Percentiles rank a stretch among this genome's conserved stretches.
phyloP scores from a whole-genome alignment of 1,284 basidiomycete species.

The Lignosus rhinocerotis region DNA sequence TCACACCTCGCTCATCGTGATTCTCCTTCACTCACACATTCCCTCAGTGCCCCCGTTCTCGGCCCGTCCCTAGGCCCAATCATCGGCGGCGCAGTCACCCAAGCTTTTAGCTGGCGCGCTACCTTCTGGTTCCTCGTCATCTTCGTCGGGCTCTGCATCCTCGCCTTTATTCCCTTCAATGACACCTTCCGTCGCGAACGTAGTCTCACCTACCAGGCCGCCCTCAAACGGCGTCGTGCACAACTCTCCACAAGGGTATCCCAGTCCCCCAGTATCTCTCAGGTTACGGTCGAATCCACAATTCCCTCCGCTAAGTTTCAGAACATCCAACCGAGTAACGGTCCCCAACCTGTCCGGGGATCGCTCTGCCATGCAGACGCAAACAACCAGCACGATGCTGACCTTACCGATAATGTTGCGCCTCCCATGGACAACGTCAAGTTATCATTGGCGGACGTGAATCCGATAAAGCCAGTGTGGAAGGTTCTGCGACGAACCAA shows the following conservation, averaged over 20 bases:
- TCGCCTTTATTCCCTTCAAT: conserved; percentile 70
- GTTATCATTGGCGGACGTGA: conserved; percentile 69
- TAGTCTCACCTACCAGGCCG: conserved; percentile 73
- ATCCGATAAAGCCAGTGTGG: conserved; percentile 64
- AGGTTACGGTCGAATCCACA: neutral
- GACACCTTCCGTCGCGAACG: conserved; percentile 85
- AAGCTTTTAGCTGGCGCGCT: conserved; percentile 73
- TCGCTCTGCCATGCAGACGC: conserved; percentile 1
- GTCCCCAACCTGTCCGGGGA: too few relatives aligned
- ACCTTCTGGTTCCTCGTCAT: conserved; percentile 82
- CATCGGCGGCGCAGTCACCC: conserved; percentile 67
- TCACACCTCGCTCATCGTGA: neutral
- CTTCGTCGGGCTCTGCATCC: conserved; percentile 54
- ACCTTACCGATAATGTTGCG: neutral
- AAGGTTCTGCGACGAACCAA: conserved; percentile 61
- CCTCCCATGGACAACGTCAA: conserved; percentile 42
- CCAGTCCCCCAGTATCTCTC: conserved; percentile 16
- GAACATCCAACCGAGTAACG: too few relatives aligned
- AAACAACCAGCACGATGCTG: conserved; percentile 16
- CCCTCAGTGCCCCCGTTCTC: conserved; percentile 33
- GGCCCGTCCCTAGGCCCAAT: conserved; percentile 74
- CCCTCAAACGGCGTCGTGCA: conserved; percentile 39
- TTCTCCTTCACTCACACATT: conserved; percentile 38
- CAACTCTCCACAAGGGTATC: conserved; percentile 24
- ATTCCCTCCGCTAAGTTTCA: too few relatives aligned